phyloP scores from a whole-genome alignment of 768 basidiomycete species.

The Termitomyces bulborhizus region DNA sequence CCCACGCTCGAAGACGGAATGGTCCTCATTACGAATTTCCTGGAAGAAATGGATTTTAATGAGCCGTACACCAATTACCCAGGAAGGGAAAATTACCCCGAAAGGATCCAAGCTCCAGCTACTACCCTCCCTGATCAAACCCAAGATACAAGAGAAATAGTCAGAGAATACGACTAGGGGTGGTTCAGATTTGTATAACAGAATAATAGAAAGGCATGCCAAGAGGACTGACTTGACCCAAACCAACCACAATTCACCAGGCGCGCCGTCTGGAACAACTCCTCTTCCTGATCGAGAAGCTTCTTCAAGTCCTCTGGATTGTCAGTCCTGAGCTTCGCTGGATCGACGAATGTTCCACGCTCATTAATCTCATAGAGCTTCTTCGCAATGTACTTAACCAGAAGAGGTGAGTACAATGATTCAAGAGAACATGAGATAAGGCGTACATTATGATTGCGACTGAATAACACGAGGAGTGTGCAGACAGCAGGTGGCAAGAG shows the following conservation, averaged over 20 bases:
- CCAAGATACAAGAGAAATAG: conserved; percentile 76
- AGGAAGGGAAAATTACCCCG: conserved; percentile 31
- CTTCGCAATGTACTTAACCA: conserved; percentile 64
- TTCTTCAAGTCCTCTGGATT: conserved; percentile 27
- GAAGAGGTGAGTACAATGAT: not conserved
- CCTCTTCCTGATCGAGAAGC: conserved; percentile 54
- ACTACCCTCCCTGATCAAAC: conserved; percentile 69
- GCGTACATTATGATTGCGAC: conserved; percentile 81
- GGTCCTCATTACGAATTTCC: conserved; percentile 63
- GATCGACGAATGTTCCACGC: conserved; percentile 55
- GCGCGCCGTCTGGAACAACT: conserved; percentile 80
- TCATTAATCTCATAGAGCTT: conserved; percentile 81
- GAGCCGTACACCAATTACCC: too few species aligned
- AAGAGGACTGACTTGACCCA: conserved; percentile 34
- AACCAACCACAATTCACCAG: conserved; percentile 82
- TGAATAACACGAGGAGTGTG: conserved; percentile 78
- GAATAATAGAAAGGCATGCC: too few species aligned
- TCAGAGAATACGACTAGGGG: conserved; percentile 65
- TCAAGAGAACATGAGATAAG: not conserved
- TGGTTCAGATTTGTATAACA: not conserved
- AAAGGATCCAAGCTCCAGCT: conserved; percentile 78
- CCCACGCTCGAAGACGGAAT: conserved; percentile 68
- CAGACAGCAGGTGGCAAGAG: conserved; percentile 76
- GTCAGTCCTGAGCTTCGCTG: conserved; percentile 35
- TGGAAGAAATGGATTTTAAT: conserved; percentile 14